Percentiles rank a stretch among this genome's conserved stretches.
These are phyloP conservation scores for Plasmodium fragile DNA, from an alignment of 169 alveolate genomes.

Conservation along the genomic window DNA sequence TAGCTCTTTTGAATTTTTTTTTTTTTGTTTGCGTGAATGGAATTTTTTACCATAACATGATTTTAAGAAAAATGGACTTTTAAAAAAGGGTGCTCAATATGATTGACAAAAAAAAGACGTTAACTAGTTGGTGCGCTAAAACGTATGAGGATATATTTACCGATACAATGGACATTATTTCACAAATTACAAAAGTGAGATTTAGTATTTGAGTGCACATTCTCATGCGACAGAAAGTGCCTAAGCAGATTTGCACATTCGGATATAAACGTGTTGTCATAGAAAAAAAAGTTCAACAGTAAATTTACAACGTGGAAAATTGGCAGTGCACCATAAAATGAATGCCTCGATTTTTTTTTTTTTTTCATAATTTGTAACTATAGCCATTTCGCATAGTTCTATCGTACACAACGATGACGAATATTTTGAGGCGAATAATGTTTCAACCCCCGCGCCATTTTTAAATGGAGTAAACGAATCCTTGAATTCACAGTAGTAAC, in stretches of 20 bases:
- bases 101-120: background rate
- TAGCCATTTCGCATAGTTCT: background rate
- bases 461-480: background rate
- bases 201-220: background rate
- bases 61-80: background rate
- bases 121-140: background rate
- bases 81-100: background rate
- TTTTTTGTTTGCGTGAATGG: background rate
- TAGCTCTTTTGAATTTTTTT: conserved; percentile 1
- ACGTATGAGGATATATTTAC: background rate
- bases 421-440: background rate
- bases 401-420: background rate
- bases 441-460: background rate
- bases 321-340: background rate
- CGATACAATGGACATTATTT: background rate
- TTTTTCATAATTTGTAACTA: background rate
- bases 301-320: background rate
- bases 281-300: background rate
- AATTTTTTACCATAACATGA: background rate
- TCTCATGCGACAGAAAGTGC: background rate
- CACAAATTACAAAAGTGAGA: background rate
- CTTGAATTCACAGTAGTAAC: too few species aligned
- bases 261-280: background rate
- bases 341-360: background rate
- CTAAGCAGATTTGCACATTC: background rate